phyloP scores from a whole-genome alignment of 768 basidiomycete species.

The Trametopsis cervina region DNA sequence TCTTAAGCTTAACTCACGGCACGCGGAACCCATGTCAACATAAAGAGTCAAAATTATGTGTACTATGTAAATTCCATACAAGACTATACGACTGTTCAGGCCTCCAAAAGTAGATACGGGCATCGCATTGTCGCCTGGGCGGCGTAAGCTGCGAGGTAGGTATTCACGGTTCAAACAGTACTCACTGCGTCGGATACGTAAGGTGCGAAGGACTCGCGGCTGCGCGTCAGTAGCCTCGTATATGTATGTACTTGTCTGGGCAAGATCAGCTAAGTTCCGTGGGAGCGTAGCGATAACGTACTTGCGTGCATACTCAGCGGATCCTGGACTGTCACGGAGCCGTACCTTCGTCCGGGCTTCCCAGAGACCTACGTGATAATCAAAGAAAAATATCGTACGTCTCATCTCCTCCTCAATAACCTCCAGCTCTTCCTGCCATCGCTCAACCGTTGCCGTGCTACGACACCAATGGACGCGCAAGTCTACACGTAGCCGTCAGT shows the following conservation, averaged over 20 bases:
- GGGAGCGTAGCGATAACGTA: background rate
- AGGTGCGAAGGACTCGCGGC: background rate
- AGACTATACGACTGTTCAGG: no score
- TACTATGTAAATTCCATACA: no score
- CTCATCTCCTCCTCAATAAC: slow-evolving; percentile 1
- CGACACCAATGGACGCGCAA: slow-evolving; percentile 8
- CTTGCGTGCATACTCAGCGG: slow-evolving; percentile 2
- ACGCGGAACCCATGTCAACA: no score
- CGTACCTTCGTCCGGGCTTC: background rate
- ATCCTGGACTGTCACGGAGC: background rate
- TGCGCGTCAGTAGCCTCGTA: background rate
- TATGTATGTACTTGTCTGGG: slow-evolving; percentile 4
- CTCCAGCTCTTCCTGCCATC: slow-evolving; percentile 3
- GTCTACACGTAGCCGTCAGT: background rate
- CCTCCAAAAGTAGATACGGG: no score
- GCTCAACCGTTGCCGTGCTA: background rate
- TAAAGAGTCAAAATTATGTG: no score
- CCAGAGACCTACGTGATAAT: background rate
- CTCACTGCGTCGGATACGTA: background rate
- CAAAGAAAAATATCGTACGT: background rate
- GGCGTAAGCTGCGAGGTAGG: background rate
- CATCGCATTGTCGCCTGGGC: background rate
- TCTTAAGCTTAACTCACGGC: no score
- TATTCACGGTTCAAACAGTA: background rate
- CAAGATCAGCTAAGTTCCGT: background rate